Base-by-base conservation (phyloP, 768 basidiomycete genomes). In the Pleurotus cornucopiae region DNA sequence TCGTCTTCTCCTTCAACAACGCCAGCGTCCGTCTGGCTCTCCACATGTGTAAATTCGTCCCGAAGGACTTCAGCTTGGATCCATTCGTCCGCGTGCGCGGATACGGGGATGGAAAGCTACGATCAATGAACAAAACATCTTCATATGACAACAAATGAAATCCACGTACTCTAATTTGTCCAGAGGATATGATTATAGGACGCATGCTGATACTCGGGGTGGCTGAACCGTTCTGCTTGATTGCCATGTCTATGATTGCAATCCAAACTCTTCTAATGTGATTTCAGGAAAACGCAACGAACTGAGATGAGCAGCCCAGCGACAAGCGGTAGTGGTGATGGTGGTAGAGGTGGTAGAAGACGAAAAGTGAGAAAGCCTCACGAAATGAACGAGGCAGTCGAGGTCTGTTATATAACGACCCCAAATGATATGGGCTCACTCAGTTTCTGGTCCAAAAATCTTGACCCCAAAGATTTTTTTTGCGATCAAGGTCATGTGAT, bases 11-110 rank as follows among this genome's bases (percentile, higher is more conserved):
- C 66, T 62, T 84, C 75, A 53, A 78, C 74, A 55, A 73, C 76
- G 66, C 83, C 83, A 61, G 78, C 74, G 69, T 87, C 81, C 69
- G 79, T 61, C 68, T 76, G 79, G 30, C 76, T 76, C 67, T 84
- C 82, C 55, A 79, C 70, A 70, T 91, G 83, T 55, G 78, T 72
- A 69, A 96, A 98, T 58, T 94, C 91, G 65, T 97, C 94, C 65
- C 89, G 79, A 56, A 96, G 83, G 65, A 94, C 85, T 74, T 96
- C 94, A 51, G 94, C 94, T 54, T 85, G 82, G 66, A 94, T 91
- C 94, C 95, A 97, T 71, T 92, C 84, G 70, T 94, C 85, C 61
- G 76, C 60, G 39, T 76, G 73, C n/a, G 90, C 85, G 46, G 92
- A 86, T 57, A 97, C 89, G 46, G 91, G 93, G 70, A 98, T 85